phyloP scores from a whole-genome alignment of 306 rosid genomes.

The Styphnolobium japonicum region DNA sequence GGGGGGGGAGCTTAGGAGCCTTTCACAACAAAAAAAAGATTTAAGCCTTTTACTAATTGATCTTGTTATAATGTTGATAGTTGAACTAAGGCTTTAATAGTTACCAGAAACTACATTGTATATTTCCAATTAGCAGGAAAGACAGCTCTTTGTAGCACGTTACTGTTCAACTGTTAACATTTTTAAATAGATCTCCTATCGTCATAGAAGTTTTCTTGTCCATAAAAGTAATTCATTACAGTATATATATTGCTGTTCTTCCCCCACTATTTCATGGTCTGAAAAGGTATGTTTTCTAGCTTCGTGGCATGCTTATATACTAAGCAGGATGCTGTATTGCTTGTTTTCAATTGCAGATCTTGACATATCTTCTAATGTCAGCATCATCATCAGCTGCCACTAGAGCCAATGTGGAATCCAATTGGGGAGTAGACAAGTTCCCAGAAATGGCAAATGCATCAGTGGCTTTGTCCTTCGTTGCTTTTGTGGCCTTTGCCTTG shows the following conservation, averaged over 20 bases:
- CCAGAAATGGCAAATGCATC: constrained; percentile 57
- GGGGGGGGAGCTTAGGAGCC: too few relatives aligned
- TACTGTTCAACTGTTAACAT: too few relatives aligned
- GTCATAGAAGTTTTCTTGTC: background rate
- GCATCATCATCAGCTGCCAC: constrained; percentile 81
- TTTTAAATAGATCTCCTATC: background rate
- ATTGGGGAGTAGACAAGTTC: constrained; percentile 45
- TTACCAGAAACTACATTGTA: too few relatives aligned
- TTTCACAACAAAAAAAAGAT: too few relatives aligned
- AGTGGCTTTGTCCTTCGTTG: constrained; percentile 60
- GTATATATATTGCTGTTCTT: background rate
- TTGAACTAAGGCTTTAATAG: too few relatives aligned
- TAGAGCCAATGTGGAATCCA: constrained; percentile 28
- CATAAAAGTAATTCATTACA: background rate
- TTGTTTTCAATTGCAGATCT: constrained; percentile 40
- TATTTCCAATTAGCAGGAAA: too few relatives aligned
- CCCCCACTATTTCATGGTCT: background rate
- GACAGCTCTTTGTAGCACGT: too few relatives aligned
- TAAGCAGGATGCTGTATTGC: background rate
- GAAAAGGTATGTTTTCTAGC: background rate
- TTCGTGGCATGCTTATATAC: background rate
- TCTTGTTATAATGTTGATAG: too few relatives aligned
- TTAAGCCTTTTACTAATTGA: too few relatives aligned
- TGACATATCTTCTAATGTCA: constrained; percentile 72
- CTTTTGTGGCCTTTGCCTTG: constrained; percentile 64